Base-by-base conservation (phyloP, 495 filamentous ascomycete species). In the Penicillium cosmopolitanum region DNA sequence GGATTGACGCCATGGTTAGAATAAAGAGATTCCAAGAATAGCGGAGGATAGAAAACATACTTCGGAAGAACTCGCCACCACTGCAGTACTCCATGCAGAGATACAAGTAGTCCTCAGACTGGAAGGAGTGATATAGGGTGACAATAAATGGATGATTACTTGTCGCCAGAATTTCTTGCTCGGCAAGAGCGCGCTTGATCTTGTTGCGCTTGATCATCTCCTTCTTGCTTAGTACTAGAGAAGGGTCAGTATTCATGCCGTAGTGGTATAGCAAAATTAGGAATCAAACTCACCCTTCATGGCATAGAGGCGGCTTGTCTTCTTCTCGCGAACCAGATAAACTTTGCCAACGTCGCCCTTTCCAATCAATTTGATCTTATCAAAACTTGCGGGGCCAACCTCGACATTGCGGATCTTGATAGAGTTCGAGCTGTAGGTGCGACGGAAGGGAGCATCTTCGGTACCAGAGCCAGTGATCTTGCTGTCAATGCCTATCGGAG, bases 201-300 rank as follows among this genome's bases (percentile, higher is more conserved):
- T 98, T 98, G 77, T 98, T 98, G 34, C 95, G 88, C 81, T 98
- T 98, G 79, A 98, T 98, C 95, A 98, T 98, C 79, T 98, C 95
- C 82, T 97, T 97, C 78, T 98, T 98, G 82, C 93, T 98, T 77
- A 98, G 66, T 10, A 98, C 95, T 98, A 70, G 21, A 10, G 6
- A 19, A 12, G 34, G 28, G 54, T 71, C n/a, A 69, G 58, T 34
- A 57, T 46, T 25, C 19, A 21, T n/a, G n/a, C 40, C 50, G 19
- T 18, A 13, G 15, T 4, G 9, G 9, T 15, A 13, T 8, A 31
- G 1, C 3, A 44, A 44, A 33, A 23, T 16, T 21, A 53, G 7
- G 18, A 36, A 18, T 53, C 35, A 15, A 43, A 68, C 80, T 63
- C 59, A 98, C 95, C 96, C 76, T 98, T 98, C 95, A 98, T 98